These are phyloP conservation scores for Odontarrhena argentea DNA, from an alignment of 345 rosid species.

Conservation along the genomic window DNA sequence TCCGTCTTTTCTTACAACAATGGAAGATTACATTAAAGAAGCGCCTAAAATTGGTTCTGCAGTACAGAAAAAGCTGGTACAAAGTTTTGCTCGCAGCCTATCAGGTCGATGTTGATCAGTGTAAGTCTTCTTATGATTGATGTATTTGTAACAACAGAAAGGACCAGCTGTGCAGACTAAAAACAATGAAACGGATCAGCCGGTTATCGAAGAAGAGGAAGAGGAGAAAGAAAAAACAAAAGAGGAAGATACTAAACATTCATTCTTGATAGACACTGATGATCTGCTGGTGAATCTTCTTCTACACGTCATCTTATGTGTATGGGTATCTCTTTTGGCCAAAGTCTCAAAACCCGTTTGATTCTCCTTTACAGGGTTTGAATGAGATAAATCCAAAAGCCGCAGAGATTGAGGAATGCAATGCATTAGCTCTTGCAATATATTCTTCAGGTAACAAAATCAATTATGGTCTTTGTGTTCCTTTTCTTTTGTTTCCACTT, in stretches of 20 bases:
- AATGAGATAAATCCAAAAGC: constrained; percentile 73
- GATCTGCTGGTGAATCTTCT: constrained; percentile 50
- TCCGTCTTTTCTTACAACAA: constrained; percentile 83
- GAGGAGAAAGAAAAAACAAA: constrained; percentile 19
- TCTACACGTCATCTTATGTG: constrained; percentile 58
- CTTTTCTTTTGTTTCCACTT: constrained; percentile 17
- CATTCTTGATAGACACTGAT: constrained; percentile 39
- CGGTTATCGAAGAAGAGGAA: constrained; percentile 35
- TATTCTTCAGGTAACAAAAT: constrained; percentile 70
- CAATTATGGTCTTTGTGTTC: neutral
- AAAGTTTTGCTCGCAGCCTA: neutral
- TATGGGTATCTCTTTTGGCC: constrained; percentile 27
- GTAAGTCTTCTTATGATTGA: neutral
- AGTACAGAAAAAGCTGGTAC: constrained; percentile 79
- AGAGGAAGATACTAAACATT: constrained; percentile 32
- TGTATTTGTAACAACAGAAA: constrained; percentile 9
- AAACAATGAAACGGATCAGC: constrained; percentile 24
- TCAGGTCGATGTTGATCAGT: neutral
- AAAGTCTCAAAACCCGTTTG: constrained; percentile 7
- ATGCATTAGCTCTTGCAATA: constrained; percentile 91
- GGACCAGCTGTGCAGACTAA: constrained; percentile 22
- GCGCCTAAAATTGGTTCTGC: constrained; percentile 64
- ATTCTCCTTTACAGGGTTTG: constrained; percentile 53
- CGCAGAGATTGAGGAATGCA: constrained; percentile 75
- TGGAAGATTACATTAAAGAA: constrained; percentile 94